Base-by-base conservation (phyloP, 2,329 filamentous ascomycete genomes). In the Mollisiaceae sp. region DNA sequence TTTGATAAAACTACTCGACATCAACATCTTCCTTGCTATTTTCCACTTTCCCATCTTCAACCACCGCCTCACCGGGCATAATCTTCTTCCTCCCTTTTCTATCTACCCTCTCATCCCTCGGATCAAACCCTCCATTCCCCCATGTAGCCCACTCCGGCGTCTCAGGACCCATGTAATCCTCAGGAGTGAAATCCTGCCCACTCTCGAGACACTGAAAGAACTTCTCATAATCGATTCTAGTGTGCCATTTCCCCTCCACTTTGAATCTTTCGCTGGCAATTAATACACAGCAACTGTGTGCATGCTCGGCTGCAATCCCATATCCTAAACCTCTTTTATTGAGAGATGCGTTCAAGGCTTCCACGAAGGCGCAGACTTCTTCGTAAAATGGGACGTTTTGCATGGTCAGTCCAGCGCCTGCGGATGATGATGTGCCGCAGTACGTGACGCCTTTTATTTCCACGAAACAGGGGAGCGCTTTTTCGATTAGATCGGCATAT, bases 401-500 rank as follows among this genome's bases (percentile, higher is more conserved):
- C 94, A 98, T 98, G n/a, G 89, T 95, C 56, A 98, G 82, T 0
- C 94, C 94, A 0, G 93, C 94, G 61, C 89, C 90, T 4, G 91
- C 89, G 9, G 91, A 91, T 0, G 93, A 93, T 8, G 90, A 90
- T 0, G 94, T 98, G 47, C 95, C 95, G 78, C 95, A 98, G 81
- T 95, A 98, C 0, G 94, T 98, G 43, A 98, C 94, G 62, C 94
- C 94, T 81, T 98, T 98, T 78, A 98, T 86, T 81, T 98, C 94
- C 58, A 98, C 88, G 75, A 98, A 97, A 77, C 92, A 94, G 0
- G 94, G 94, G 24, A 97, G 83, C 0, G 91, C 94, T 70, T 89
- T 88, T 75, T 94, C 91, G 20, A 98, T 91, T 1, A 98, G 87
- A 74, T 92, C 89, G 0, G 94, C 94, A 75, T 99, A 98, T 4